phyloP scores from a whole-genome alignment of 1,284 basidiomycete species.

The Boletus semigastroideus region DNA sequence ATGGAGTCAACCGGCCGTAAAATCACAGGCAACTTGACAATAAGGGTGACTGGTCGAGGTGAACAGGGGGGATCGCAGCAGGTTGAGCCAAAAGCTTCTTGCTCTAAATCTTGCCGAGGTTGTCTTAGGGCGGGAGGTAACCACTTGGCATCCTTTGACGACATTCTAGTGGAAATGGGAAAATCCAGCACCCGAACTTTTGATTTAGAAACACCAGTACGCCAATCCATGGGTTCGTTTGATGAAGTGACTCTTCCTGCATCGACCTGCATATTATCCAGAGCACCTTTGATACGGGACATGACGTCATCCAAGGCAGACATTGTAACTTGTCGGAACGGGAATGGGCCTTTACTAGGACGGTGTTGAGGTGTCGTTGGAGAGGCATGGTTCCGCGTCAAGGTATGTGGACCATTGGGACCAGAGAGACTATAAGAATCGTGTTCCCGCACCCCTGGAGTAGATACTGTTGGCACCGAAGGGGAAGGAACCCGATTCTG shows the following conservation, averaged over 20 bases:
- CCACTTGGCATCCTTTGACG: constrained; percentile 42
- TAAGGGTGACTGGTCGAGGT: constrained; percentile 49
- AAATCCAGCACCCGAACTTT: constrained; percentile 19
- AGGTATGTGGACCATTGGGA: constrained; percentile 16
- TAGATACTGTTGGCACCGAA: neutral
- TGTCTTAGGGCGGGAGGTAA: constrained; percentile 56
- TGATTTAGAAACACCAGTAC: constrained; percentile 12
- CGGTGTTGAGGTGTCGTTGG: constrained; percentile 23
- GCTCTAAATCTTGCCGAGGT: constrained; percentile 36
- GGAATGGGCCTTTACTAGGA: constrained; percentile 31
- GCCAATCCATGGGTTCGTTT: constrained; percentile 25
- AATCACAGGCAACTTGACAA: constrained; percentile 58
- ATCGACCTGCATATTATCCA: constrained; percentile 66
- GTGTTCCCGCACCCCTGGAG: constrained; percentile 18
- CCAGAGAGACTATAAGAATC: constrained; percentile 20
- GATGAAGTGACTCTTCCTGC: constrained; percentile 18
- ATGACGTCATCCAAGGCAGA: constrained; percentile 81
- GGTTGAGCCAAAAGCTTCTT: constrained; percentile 53
- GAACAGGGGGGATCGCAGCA: constrained; percentile 52
- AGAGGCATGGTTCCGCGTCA: constrained; percentile 21
- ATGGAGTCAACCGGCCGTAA: constrained; percentile 44
- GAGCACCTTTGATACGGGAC: constrained; percentile 84
- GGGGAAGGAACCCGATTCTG: constrained; percentile 2
- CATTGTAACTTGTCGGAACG: constrained; percentile 68
- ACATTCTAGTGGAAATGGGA: constrained; percentile 7